Conservation (phyloP, 768 basidiomycete genomes). For the Mycena galericulata region DNA sequence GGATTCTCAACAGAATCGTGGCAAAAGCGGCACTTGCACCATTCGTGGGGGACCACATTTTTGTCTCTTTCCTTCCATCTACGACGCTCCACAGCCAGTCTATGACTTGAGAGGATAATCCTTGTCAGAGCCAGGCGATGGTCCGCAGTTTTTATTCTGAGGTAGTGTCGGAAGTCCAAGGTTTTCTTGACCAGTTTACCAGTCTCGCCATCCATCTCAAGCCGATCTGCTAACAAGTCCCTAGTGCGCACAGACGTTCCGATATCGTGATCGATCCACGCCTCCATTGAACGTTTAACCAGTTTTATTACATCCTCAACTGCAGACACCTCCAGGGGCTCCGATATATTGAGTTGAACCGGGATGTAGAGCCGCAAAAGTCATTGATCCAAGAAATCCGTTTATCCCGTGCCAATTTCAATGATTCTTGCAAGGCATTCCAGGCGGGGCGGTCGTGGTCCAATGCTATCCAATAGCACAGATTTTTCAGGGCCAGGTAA, state of each 20-base stretch:
- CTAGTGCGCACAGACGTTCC: background rate
- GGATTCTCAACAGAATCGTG: background rate
- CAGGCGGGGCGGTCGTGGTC: background rate
- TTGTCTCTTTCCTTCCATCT: background rate
- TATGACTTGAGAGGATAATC: no score
- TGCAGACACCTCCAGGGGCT: background rate
- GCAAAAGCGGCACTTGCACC: background rate
- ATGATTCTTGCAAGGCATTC: background rate
- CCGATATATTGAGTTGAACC: background rate
- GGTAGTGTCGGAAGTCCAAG: background rate
- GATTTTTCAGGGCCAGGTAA: background rate
- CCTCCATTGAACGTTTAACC: background rate
- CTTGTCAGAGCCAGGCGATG: background rate
- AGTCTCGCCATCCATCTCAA: background rate
- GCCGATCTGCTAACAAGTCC: background rate
- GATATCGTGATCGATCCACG: background rate
- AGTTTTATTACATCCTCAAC: background rate
- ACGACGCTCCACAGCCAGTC: no score
- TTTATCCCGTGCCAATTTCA: background rate
- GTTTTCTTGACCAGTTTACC: background rate
- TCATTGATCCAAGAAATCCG: background rate
- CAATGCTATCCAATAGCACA: background rate
- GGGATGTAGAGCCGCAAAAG: background rate
- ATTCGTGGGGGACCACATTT: background rate
- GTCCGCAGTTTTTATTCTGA: background rate